phyloP scores from a whole-genome alignment of 2,329 filamentous ascomycete species.

The Lojkania enalia region DNA sequence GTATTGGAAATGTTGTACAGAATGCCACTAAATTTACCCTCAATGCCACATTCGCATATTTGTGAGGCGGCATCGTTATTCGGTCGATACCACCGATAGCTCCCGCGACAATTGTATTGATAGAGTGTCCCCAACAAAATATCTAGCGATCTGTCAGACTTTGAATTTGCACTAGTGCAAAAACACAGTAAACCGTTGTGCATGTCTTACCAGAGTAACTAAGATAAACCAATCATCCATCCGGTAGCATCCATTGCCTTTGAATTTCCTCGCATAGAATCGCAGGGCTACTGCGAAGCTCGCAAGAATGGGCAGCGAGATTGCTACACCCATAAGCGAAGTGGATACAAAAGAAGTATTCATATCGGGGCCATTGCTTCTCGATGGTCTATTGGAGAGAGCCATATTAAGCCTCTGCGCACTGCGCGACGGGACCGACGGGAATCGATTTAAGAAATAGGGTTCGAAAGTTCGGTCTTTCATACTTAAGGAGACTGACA shows the following conservation, averaged over 20 bases:
- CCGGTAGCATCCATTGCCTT: neutral
- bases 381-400: too few relatives aligned
- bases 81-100: slow-evolving; percentile 17
- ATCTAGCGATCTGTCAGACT: slow-evolving; percentile 6
- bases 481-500: too few relatives aligned
- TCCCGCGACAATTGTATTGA: slow-evolving; percentile 18
- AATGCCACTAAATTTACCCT: slow-evolving; percentile 7
- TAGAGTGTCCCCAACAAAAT: slow-evolving; percentile 19
- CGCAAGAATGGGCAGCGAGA: slow-evolving; percentile 17
- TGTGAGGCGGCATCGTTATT: slow-evolving; percentile 12
- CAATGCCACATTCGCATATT: slow-evolving; percentile 18
- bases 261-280: slow-evolving; percentile 11
- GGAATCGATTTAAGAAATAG: too few relatives aligned
- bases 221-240: slow-evolving; percentile 17
- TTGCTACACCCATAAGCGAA: slow-evolving; percentile 16
- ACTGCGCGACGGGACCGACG: too few relatives aligned
- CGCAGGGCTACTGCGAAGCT: slow-evolving; percentile 7
- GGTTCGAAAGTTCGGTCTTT: too few relatives aligned
- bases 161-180: neutral
- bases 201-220: slow-evolving; percentile 12
- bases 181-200: too few relatives aligned
- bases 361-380: too few relatives aligned
- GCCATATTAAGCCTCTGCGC: too few relatives aligned
- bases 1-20: neutral
- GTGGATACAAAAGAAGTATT: slow-evolving; percentile 16